Evolutionary conservation across 2,329 filamentous ascomycete genomes (phyloP).

Genomic region (Microsporum canis): DNA sequence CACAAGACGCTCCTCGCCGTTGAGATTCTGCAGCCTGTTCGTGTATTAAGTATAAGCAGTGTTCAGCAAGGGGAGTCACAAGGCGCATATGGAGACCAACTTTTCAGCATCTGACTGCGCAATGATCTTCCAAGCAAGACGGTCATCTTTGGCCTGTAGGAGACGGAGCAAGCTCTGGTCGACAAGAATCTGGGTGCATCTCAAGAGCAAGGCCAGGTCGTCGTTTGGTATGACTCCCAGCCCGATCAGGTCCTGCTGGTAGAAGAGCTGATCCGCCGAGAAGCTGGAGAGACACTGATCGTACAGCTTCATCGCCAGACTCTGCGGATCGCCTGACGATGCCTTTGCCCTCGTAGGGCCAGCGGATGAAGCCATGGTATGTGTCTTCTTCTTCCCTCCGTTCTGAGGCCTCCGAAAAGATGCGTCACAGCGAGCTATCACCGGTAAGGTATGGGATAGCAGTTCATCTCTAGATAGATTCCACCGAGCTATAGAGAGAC

Average conservation of each 20-base stretch:
- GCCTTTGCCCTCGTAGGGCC: slow-evolving; percentile 21
- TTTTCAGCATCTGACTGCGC: slow-evolving; percentile 39
- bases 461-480: neutral
- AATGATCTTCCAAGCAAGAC: slow-evolving; percentile 39
- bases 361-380: slow-evolving; percentile 18
- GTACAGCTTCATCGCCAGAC: slow-evolving; percentile 37
- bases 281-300: slow-evolving; percentile 32
- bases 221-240: slow-evolving; percentile 35
- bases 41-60: slow-evolving; percentile 11
- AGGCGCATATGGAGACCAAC: slow-evolving; percentile 21
- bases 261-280: slow-evolving; percentile 34
- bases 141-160: slow-evolving; percentile 33
- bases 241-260: slow-evolving; percentile 36
- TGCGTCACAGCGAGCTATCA: slow-evolving; percentile 18
- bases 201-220: slow-evolving; percentile 33
- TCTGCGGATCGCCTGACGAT: slow-evolving; percentile 18
- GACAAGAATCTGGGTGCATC: slow-evolving; percentile 36
- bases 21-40: slow-evolving; percentile 36
- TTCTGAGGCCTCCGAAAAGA: neutral
- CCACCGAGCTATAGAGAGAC: neutral
- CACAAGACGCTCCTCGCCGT: slow-evolving; percentile 65
- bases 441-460: slow-evolving; percentile 20
- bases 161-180: slow-evolving; percentile 38
- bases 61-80: neutral
- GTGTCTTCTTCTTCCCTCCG: neutral